Conservation (phyloP, 2,329 filamentous ascomycete genomes). For the Aspergillus sp. region DNA sequence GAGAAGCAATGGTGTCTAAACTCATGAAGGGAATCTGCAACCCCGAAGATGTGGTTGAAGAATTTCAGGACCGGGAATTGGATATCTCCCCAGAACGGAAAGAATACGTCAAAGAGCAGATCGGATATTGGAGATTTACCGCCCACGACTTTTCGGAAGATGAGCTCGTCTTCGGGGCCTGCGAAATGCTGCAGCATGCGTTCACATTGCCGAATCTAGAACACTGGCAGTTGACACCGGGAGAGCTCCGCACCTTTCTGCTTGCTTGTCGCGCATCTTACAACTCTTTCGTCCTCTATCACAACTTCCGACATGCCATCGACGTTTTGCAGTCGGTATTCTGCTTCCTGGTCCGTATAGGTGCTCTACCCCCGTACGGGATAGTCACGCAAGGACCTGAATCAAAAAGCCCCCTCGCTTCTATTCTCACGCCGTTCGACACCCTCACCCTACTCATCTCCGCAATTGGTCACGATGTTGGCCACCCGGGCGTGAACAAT, state of each 20-base stretch:
- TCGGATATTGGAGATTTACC: conserved; percentile 83
- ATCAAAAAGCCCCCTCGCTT: conserved; percentile 64
- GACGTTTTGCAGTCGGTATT: conserved; percentile 95
- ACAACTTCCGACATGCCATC: conserved; percentile 96
- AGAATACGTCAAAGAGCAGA: conserved; percentile 62
- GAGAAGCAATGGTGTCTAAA: conserved; percentile 87
- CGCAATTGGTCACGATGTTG: conserved; percentile 97
- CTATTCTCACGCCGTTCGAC: conserved; percentile 80
- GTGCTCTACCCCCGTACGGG: conserved; percentile 69
- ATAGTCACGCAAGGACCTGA: conserved; percentile 29
- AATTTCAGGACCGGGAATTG: conserved; percentile 62
- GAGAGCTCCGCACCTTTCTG: conserved; percentile 79
- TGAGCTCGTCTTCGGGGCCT: conserved; percentile 81
- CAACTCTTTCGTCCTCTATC: conserved; percentile 93
- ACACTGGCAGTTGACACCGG: conserved; percentile 73
- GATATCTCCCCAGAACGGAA: conserved; percentile 66
- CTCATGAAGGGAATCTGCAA: conserved; percentile 89
- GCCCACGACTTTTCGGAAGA: conserved; percentile 89
- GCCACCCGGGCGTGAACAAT: conserved; percentile 97
- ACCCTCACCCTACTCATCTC: conserved; percentile 85
- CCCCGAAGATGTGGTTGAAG: conserved; percentile 61
- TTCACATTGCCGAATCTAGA: conserved; percentile 78
- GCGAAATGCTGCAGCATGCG: conserved; percentile 86
- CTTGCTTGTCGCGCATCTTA: conserved; percentile 90
- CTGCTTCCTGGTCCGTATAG: conserved; percentile 79